Evolutionary conservation across 1,284 basidiomycete genomes (phyloP).

Genomic region (Inonotus hispidus): DNA sequence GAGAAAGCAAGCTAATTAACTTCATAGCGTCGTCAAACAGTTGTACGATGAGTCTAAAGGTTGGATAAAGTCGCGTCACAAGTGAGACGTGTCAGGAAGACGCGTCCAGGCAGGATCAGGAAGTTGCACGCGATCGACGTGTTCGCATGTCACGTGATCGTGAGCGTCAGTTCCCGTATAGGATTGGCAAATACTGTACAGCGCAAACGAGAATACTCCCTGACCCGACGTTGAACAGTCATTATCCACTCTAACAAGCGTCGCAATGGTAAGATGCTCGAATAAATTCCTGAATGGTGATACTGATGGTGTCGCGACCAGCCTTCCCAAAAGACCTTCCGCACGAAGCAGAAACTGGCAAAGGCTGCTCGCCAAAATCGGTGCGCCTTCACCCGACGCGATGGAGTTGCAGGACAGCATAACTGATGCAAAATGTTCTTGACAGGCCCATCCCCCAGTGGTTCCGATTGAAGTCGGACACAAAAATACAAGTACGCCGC

Average conservation of each 20-base stretch:
- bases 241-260: background rate
- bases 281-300: background rate
- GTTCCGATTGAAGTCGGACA: slow-evolving; percentile 97
- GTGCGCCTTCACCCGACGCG: slow-evolving; percentile 39
- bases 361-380: slow-evolving; percentile 96
- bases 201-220: slow-evolving; percentile 23
- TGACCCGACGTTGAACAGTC: slow-evolving; percentile 12
- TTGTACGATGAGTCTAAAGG: background rate
- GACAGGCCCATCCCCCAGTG: slow-evolving; percentile 91
- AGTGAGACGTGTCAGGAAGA: background rate
- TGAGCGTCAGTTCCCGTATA: slow-evolving; percentile 26
- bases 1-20: slow-evolving; percentile 38
- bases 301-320: slow-evolving; percentile 31
- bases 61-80: background rate
- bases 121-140: background rate
- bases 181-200: slow-evolving; percentile 30
- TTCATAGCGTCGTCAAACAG: slow-evolving; percentile 34
- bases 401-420: background rate
- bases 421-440: background rate
- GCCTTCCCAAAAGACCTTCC: slow-evolving; percentile 99
- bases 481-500: slow-evolving; percentile 80
- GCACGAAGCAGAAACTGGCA: slow-evolving; percentile 93
- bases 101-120: background rate
- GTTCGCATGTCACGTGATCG: background rate
- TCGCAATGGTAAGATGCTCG: slow-evolving; percentile 18